Evolutionary conservation across 2,329 filamentous ascomycete species (phyloP).

Genomic region (Fusarium sp.): DNA sequence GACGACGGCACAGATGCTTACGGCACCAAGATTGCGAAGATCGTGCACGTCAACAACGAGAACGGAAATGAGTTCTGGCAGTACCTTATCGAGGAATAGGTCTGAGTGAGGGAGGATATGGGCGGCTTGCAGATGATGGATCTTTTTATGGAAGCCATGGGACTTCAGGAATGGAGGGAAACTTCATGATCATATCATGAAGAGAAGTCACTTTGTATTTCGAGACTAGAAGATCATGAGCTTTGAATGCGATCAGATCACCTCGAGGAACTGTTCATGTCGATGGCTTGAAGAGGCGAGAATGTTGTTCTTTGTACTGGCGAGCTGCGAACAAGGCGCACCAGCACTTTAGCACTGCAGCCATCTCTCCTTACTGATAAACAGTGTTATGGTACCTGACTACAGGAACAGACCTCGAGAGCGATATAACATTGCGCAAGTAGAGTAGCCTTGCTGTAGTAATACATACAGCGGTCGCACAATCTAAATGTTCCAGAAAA

Average conservation of each 20-base stretch:
- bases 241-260: neutral
- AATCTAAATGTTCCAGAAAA: neutral
- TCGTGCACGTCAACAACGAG: slow-evolving; percentile 20
- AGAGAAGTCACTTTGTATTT: neutral
- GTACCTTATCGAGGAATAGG: slow-evolving; percentile 6
- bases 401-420: neutral
- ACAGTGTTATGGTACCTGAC: neutral
- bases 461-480: neutral
- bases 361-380: neutral
- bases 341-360: too few relatives aligned
- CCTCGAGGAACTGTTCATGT: neutral
- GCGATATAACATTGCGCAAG: neutral
- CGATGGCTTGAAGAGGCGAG: neutral
- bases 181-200: neutral
- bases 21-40: slow-evolving; percentile 28
- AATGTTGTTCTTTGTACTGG: neutral
- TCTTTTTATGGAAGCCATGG: neutral
- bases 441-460: neutral
- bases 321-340: neutral
- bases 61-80: slow-evolving; percentile 24
- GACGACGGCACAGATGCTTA: slow-evolving; percentile 29
- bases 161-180: neutral
- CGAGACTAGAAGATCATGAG: neutral
- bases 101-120: neutral
- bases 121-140: neutral